Evolutionary conservation across 2,329 filamentous ascomycete species (phyloP).

Genomic region (Gaeumannomyces tritici): DNA sequence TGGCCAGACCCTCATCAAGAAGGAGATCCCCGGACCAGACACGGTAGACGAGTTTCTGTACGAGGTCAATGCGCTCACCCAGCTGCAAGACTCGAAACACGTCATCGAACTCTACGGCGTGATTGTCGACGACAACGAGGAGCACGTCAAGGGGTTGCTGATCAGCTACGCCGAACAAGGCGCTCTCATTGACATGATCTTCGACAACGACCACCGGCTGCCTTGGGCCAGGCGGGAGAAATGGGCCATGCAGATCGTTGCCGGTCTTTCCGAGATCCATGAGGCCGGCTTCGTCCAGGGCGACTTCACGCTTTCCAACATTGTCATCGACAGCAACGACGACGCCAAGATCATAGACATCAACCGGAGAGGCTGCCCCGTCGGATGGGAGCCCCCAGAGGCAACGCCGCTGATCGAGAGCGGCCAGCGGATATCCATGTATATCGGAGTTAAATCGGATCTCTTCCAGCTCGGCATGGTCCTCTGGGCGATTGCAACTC

Average conservation of each 20-base stretch:
- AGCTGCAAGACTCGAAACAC: conserved; percentile 59
- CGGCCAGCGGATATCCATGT: conserved; percentile 88
- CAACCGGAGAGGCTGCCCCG: conserved; percentile 91
- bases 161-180: conserved; percentile 83
- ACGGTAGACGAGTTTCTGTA: conserved; percentile 95
- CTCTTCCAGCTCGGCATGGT: conserved; percentile 96
- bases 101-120: conserved; percentile 85
- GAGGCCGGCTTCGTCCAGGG: conserved; percentile 95
- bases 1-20: conserved; percentile 73
- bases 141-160: conserved; percentile 75
- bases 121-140: conserved; percentile 67
- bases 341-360: conserved; percentile 98
- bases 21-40: conserved; percentile 93
- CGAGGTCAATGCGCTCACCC: conserved; percentile 89
- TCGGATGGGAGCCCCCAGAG: conserved; percentile 96
- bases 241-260: conserved; percentile 88
- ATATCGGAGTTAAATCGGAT: conserved; percentile 96
- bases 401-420: conserved; percentile 76
- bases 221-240: conserved; percentile 67
- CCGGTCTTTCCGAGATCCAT: conserved; percentile 84
- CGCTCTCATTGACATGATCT: conserved; percentile 83
- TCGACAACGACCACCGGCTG: conserved; percentile 56
- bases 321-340: conserved; percentile 77
- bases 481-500: conserved; percentile 79
- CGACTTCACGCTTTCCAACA: conserved; percentile 94